These are phyloP conservation scores for Testicularia cyperi DNA, from an alignment of 1,284 basidiomycete species.

Conservation along the genomic window DNA sequence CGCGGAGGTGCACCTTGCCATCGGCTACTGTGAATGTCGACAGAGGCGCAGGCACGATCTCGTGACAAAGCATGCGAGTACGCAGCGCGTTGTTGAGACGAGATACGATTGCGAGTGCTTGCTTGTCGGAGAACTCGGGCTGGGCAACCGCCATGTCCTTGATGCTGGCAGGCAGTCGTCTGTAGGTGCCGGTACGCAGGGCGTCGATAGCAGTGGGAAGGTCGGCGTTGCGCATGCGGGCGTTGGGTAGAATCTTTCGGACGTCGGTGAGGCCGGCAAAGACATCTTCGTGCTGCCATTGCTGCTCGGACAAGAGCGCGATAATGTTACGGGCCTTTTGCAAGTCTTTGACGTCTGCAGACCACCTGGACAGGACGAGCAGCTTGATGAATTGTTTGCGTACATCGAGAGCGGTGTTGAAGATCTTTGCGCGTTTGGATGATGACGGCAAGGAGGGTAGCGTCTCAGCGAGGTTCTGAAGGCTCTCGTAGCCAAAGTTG, in stretches of 20 bases:
- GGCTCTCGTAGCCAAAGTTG: slow-evolving; percentile 78
- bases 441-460: slow-evolving; percentile 79
- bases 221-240: slow-evolving; percentile 77
- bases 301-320: slow-evolving; percentile 64
- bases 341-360: slow-evolving; percentile 35
- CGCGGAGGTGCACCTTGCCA: slow-evolving; percentile 76
- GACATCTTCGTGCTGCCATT: slow-evolving; percentile 75
- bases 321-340: slow-evolving; percentile 51
- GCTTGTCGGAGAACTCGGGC: slow-evolving; percentile 70
- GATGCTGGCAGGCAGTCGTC: slow-evolving; percentile 73
- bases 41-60: slow-evolving; percentile 55
- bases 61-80: slow-evolving; percentile 67
- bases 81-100: slow-evolving; percentile 76
- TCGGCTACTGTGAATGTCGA: slow-evolving; percentile 72
- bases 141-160: slow-evolving; percentile 68
- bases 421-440: slow-evolving; percentile 77
- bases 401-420: slow-evolving; percentile 81
- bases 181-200: slow-evolving; percentile 77
- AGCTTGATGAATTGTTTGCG: slow-evolving; percentile 87
- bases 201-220: slow-evolving; percentile 84
- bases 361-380: slow-evolving; percentile 63
- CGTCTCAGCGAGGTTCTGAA: slow-evolving; percentile 83
- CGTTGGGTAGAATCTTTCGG: slow-evolving; percentile 64
- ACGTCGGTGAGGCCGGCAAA: slow-evolving; percentile 69
- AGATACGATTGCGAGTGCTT: slow-evolving; percentile 69